Percentiles rank a stretch among this genome's conserved stretches.
Evolutionary conservation across 2,329 filamentous ascomycete species (phyloP).

Genomic region (Exserohilum turcica): DNA sequence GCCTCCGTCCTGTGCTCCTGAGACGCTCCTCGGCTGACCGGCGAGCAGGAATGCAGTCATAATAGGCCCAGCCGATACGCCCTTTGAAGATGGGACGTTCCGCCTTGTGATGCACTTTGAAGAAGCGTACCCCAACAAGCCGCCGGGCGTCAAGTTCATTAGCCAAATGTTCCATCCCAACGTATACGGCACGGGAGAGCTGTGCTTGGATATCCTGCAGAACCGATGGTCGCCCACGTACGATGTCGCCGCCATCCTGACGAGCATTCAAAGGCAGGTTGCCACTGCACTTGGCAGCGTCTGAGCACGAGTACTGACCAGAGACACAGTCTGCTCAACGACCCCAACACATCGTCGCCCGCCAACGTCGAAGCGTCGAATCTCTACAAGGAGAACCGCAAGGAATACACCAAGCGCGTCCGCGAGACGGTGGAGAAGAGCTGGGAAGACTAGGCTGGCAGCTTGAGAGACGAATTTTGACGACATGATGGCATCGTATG

Average conservation of each 20-base stretch:
- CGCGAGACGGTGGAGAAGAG: conserved; percentile 98
- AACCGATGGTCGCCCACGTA: conserved; percentile 99
- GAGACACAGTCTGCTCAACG: conserved; percentile 78
- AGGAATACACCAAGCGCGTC: conserved; percentile 94
- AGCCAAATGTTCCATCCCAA: conserved; percentile 99
- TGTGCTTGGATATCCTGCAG: conserved; percentile 95
- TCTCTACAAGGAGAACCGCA: conserved; percentile 96
- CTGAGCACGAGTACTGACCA: conserved; percentile 21
- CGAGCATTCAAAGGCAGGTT: conserved; percentile 89
- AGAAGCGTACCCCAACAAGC: conserved; percentile 98
- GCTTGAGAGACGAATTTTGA: conserved; percentile 12
- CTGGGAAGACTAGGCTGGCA: conserved; percentile 77
- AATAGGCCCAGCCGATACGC: conserved; percentile 93
- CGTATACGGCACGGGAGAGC: conserved; percentile 94
- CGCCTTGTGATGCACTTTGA: conserved; percentile 98
- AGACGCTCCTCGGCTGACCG: conserved; percentile 31
- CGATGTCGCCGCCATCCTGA: conserved; percentile 94
- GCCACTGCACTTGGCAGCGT: not conserved
- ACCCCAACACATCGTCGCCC: conserved; percentile 97
- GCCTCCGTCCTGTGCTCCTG: not conserved
- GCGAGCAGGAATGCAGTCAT: conserved; percentile 89
- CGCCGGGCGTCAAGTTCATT: conserved; percentile 96
- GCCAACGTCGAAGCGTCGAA: conserved; percentile 98
- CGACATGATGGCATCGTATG: conserved; percentile 19
- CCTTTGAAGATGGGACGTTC: conserved; percentile 98